These are phyloP conservation scores for Dianthus caryophyllus DNA, from an alignment of 148 eudicot genomes.

Conservation along the genomic window DNA sequence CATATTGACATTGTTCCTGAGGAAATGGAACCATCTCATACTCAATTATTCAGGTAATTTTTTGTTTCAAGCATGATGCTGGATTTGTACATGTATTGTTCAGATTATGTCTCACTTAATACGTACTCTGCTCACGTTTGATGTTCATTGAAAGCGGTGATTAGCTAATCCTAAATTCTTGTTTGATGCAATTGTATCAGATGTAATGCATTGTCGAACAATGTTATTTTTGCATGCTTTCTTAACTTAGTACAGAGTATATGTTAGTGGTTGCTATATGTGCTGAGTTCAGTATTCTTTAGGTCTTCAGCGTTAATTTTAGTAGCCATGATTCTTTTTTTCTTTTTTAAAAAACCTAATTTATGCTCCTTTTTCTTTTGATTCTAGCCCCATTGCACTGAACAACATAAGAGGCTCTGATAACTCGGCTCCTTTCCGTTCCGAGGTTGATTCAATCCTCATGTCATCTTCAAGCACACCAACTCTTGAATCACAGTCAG, in stretches of 20 bases:
- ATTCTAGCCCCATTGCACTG: constrained; percentile 47
- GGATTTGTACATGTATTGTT: background rate
- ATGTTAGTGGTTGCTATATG: background rate
- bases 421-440: constrained; percentile 34
- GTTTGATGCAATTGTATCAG: background rate
- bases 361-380: constrained; percentile 1
- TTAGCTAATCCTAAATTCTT: background rate
- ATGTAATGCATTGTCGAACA: background rate
- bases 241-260: background rate
- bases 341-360: too few relatives aligned
- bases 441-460: constrained; percentile 46
- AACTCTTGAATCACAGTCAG: constrained; percentile 47
- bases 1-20: constrained; percentile 59
- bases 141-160: background rate
- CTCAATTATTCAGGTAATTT: constrained; percentile 53
- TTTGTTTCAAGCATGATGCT: constrained; percentile 1
- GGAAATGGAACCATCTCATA: constrained; percentile 50
- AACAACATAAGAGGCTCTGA: constrained; percentile 44
- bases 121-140: background rate
- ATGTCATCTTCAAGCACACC: constrained; percentile 40
- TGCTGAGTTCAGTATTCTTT: background rate
- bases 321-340: background rate
- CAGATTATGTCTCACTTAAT: background rate
- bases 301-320: background rate
- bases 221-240: background rate